A percentile compares a stretch with the other conserved stretches of the same genome.
phyloP scores from a whole-genome alignment of 371 early-diverging fungal genomes.

The Mortierella sp. region DNA sequence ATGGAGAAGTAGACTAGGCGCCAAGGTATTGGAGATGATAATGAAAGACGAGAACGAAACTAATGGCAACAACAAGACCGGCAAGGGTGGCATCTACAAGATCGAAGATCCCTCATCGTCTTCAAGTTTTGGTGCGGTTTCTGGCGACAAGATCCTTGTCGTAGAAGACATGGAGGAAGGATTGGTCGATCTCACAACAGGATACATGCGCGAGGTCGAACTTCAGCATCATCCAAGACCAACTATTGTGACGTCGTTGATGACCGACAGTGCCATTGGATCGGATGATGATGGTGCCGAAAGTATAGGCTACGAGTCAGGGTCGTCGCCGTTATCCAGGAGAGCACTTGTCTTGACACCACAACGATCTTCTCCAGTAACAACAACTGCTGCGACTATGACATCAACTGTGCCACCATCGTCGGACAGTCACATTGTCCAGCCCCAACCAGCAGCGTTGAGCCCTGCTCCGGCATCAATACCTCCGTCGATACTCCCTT shows the following conservation, averaged over 20 bases:
- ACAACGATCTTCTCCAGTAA: no score
- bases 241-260: conserved; percentile 4
- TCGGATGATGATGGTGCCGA: background rate
- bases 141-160: conserved; percentile 19
- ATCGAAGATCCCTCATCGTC: conserved; percentile 6
- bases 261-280: background rate
- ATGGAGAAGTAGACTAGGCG: conserved; percentile 6
- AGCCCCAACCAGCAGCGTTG: background rate
- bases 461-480: background rate
- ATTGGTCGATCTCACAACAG: background rate
- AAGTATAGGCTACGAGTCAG: background rate
- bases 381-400: no score
- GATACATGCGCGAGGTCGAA: conserved; percentile 13
- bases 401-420: no score
- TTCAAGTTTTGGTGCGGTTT: conserved; percentile 1
- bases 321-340: background rate
- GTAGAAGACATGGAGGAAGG: conserved; percentile 12
- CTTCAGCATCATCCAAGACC: conserved; percentile 20
- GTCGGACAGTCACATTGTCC: background rate
- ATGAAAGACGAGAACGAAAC: conserved; percentile 1
- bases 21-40: conserved; percentile 12
- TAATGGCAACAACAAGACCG: background rate
- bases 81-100: conserved; percentile 10
- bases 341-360: background rate
- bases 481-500: background rate